Conservation (phyloP, 306 rosid genomes). For the Acmispon strigosus region DNA sequence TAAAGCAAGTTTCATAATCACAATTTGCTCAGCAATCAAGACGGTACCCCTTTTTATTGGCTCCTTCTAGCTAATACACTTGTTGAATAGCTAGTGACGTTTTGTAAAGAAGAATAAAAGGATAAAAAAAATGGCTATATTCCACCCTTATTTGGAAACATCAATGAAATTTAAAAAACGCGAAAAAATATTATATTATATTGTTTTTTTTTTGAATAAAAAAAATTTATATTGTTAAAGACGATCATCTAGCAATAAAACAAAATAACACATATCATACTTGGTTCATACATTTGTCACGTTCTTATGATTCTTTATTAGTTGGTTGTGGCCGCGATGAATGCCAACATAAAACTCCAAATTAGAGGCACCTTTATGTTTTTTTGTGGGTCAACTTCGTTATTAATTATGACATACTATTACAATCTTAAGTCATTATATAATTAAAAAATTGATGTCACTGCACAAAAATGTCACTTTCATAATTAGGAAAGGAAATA, state of each 20-base stretch:
- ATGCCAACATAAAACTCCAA: not conserved
- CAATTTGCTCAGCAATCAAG: too few relatives aligned
- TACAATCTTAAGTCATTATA: not conserved
- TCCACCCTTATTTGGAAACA: constrained; percentile 21
- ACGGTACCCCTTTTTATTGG: not conserved
- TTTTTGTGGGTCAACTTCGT: not conserved
- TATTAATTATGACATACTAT: not conserved
- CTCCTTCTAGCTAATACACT: not conserved
- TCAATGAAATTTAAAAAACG: not conserved
- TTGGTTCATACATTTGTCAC: constrained; percentile 11
- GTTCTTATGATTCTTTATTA: not conserved
- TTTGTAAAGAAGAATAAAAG: not conserved
- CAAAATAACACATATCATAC: constrained; percentile 11
- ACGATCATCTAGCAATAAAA: not conserved
- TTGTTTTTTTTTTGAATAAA: too few relatives aligned
- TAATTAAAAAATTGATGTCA: not conserved
- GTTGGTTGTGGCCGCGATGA: not conserved
- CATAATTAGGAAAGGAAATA: too few relatives aligned
- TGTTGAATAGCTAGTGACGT: not conserved
- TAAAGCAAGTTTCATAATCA: not conserved
- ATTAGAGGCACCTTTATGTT: not conserved
- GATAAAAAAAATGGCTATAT: constrained; percentile 6
- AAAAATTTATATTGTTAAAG: not conserved
- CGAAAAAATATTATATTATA: too few relatives aligned
- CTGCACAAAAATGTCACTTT: not conserved